Conservation (phyloP, 2,329 filamentous ascomycete genomes). For the Fusarium sp. region DNA sequence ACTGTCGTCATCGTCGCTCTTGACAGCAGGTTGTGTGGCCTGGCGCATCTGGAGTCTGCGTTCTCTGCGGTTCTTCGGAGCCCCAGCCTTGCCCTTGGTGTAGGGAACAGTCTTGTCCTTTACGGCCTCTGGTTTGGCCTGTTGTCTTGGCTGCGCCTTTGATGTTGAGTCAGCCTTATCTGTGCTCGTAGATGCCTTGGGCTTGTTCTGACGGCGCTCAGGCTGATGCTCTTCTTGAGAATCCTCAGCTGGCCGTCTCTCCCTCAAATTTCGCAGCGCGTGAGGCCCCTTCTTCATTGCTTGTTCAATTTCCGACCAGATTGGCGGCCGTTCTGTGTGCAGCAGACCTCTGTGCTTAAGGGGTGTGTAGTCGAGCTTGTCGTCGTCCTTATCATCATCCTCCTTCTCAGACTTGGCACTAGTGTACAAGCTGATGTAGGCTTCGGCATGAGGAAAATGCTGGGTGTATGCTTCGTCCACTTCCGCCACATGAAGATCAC, state of each 20-base stretch:
- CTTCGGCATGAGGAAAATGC: constrained; percentile 79
- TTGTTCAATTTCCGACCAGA: constrained; percentile 79
- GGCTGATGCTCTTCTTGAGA: constrained; percentile 27
- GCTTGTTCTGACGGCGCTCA: constrained; percentile 34
- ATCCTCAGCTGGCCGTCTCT: constrained; percentile 59
- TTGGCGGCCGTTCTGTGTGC: constrained; percentile 66
- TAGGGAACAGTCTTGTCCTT: constrained; percentile 32
- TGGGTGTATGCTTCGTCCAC: constrained; percentile 83
- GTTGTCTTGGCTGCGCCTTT: constrained; percentile 42
- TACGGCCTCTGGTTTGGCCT: constrained; percentile 43
- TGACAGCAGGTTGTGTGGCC: constrained; percentile 50
- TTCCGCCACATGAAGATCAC: constrained; percentile 76
- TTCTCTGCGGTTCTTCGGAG: constrained; percentile 56
- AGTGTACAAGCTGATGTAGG: constrained; percentile 77
- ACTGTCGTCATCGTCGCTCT: constrained; percentile 63
- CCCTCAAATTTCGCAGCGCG: constrained; percentile 69
- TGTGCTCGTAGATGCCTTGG: constrained; percentile 38
- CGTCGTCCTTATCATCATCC: constrained; percentile 55
- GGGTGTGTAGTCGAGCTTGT: constrained; percentile 44
- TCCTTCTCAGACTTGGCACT: constrained; percentile 53
- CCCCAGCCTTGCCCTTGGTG: constrained; percentile 44
- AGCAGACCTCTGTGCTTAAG: constrained; percentile 62
- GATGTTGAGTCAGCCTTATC: constrained; percentile 31
- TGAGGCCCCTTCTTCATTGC: constrained; percentile 70
- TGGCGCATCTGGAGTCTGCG: constrained; percentile 56